Conservation (phyloP, 176 grass and related monocot genomes). For the Triticum dicoccoides region DNA sequence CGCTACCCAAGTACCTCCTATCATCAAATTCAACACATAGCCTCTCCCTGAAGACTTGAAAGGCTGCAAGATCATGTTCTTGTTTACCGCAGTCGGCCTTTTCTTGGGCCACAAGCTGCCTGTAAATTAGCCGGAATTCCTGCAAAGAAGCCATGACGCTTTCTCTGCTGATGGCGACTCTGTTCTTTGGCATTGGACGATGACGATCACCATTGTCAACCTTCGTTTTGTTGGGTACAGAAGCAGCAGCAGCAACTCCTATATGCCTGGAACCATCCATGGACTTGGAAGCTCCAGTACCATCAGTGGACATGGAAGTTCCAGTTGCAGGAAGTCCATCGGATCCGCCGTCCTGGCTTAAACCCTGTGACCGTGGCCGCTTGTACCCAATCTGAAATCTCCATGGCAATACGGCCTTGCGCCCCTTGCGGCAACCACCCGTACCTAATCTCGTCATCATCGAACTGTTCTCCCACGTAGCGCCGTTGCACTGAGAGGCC, state of each 20-base stretch:
- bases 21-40: conserved; percentile 4
- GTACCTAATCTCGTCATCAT: neutral
- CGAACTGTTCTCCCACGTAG: neutral
- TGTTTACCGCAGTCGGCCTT: conserved; percentile 24
- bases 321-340: neutral
- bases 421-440: conserved; percentile 24
- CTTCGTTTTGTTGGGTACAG: conserved; percentile 13
- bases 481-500: neutral
- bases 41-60: conserved; percentile 45
- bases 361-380: conserved; percentile 23
- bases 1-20: conserved; percentile 44
- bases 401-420: conserved; percentile 46
- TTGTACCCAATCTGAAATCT: conserved; percentile 51
- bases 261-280: neutral
- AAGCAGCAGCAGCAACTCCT: neutral
- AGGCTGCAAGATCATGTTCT: conserved; percentile 49
- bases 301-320: neutral
- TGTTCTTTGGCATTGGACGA: neutral
- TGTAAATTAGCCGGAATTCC: conserved; percentile 56
- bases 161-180: conserved; percentile 14
- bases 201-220: neutral
- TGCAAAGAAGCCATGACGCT: conserved; percentile 39
- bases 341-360: neutral
- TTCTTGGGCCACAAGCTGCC: conserved; percentile 41
- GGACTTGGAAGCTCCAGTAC: neutral